A percentile compares a stretch with the other conserved stretches of the same genome.
Evolutionary conservation across 306 rosid species (phyloP).

Genomic region (Trifolium repens): DNA sequence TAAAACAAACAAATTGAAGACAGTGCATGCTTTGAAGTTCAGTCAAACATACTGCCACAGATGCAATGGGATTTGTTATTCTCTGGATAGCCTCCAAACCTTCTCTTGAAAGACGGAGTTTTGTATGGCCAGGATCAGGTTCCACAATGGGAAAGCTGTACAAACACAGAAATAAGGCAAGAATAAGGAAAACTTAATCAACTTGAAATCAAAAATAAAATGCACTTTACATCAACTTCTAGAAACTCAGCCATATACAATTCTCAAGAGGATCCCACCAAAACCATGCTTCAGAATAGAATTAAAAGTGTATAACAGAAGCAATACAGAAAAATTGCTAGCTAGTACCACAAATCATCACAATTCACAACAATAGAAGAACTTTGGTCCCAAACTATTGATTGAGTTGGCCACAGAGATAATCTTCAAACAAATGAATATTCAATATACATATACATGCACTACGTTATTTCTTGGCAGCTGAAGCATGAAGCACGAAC

Average conservation of each 20-base stretch:
- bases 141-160: slow-evolving; percentile 89
- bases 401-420: not conserved
- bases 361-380: not conserved
- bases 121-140: slow-evolving; percentile 93
- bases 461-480: too few relatives aligned
- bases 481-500: too few relatives aligned
- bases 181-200: slow-evolving; percentile 37
- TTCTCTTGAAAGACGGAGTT: slow-evolving; percentile 86
- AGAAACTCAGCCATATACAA: not conserved
- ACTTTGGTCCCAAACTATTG: not conserved
- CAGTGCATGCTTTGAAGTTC: slow-evolving; percentile 21
- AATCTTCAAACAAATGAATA: too few relatives aligned
- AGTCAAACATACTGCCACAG: slow-evolving; percentile 77
- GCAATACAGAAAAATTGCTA: not conserved
- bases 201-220: not conserved
- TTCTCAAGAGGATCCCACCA: not conserved
- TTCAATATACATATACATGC: too few relatives aligned
- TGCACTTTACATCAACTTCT: slow-evolving; percentile 24
- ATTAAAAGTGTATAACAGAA: not conserved
- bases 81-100: slow-evolving; percentile 86
- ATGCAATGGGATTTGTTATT: slow-evolving; percentile 84
- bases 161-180: slow-evolving; percentile 25
- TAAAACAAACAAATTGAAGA: slow-evolving; percentile 2
- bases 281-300: not conserved
- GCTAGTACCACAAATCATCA: not conserved